Conservation (phyloP, 371 early-diverging fungal genomes). For the Mortierella sp. region DNA sequence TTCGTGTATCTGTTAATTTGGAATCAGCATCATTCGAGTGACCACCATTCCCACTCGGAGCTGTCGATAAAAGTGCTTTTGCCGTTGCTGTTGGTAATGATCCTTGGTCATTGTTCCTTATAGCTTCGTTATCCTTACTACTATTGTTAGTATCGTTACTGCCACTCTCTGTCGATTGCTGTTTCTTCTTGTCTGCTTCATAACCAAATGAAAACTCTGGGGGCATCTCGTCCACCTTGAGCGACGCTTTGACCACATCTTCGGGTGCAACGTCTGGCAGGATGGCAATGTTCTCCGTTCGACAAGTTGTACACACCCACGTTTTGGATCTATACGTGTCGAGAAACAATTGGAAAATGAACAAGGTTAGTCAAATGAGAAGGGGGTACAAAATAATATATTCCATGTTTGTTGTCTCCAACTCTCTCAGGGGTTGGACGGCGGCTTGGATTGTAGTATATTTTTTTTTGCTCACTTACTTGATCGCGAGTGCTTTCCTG, state of each 20-base stretch:
- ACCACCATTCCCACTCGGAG: background rate
- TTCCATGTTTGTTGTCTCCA: background rate
- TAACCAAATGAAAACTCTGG: slow-evolving; percentile 56
- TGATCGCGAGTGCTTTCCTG: slow-evolving; percentile 72
- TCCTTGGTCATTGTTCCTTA: background rate
- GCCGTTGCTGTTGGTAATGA: background rate
- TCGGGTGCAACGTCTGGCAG: slow-evolving; percentile 51
- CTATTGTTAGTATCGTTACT: background rate
- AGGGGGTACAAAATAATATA: slow-evolving; percentile 18
- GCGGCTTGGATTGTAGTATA: no score
- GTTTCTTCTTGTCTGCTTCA: slow-evolving; percentile 50
- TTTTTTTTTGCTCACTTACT: slow-evolving; percentile 48
- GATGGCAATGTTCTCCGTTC: slow-evolving; percentile 30
- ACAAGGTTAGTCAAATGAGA: background rate
- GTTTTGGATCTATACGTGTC: slow-evolving; percentile 38
- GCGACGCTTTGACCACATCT: slow-evolving; percentile 42
- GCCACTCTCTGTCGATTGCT: background rate
- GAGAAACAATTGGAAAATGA: background rate
- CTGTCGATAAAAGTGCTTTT: background rate
- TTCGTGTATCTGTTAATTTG: background rate
- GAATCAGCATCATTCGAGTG: background rate
- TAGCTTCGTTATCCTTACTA: background rate
- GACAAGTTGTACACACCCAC: slow-evolving; percentile 45
- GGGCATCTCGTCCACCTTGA: slow-evolving; percentile 52
- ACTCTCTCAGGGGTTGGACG: no score